phyloP scores from a whole-genome alignment of 129 eudicot species.

The Silybum marianum region DNA sequence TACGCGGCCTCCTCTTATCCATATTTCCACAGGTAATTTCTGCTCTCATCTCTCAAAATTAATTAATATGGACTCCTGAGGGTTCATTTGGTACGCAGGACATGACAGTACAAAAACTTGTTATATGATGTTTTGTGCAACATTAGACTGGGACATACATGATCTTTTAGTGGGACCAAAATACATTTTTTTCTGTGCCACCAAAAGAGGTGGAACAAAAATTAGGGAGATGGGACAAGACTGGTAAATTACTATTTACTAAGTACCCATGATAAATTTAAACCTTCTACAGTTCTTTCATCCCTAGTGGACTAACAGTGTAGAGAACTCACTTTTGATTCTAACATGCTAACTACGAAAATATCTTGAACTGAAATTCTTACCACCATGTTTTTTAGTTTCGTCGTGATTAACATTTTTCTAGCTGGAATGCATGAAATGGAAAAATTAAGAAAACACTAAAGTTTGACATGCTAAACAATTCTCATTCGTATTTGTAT shows the following conservation, averaged over 20 bases:
- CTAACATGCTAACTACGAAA: conserved; percentile 1
- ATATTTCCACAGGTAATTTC: conserved; percentile 77
- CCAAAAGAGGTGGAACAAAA: background rate
- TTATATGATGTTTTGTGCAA: background rate
- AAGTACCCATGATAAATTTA: background rate
- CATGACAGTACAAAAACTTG: background rate
- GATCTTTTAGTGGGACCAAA: background rate
- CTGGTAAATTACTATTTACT: background rate
- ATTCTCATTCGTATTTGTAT: background rate
- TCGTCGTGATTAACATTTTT: background rate
- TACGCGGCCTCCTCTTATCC: conserved; percentile 73
- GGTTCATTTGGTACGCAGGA: background rate
- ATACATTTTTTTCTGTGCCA: background rate
- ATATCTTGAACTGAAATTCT: background rate
- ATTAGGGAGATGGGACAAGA: background rate
- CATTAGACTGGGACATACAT: background rate
- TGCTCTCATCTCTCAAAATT: background rate
- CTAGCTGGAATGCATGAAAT: no score
- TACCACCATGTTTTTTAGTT: background rate
- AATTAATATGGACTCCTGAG: background rate
- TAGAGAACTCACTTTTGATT: background rate
- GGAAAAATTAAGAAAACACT: no score
- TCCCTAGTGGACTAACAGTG: background rate
- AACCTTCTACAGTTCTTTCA: background rate
- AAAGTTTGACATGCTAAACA: background rate